phyloP scores from a whole-genome alignment of 2,329 filamentous ascomycete genomes.

The Thelonectria discophora region DNA sequence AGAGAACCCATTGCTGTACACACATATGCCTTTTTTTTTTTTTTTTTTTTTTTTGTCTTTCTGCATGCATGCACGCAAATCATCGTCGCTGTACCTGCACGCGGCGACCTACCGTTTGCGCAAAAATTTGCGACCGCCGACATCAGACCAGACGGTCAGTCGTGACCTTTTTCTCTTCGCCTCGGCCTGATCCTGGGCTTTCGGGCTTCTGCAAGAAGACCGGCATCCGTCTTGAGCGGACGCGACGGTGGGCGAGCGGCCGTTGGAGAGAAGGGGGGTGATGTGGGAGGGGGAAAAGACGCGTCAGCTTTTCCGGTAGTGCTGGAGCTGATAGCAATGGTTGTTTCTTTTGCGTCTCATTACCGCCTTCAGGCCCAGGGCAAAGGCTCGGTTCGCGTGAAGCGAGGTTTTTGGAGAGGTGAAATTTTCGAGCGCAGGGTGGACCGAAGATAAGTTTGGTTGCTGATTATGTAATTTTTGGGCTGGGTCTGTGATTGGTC shows the following conservation, averaged over 20 bases:
- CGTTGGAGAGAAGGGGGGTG: background rate
- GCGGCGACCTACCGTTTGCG: slow-evolving; percentile 13
- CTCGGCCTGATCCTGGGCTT: background rate
- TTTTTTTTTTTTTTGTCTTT: slow-evolving; percentile 6
- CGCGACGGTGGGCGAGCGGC: background rate
- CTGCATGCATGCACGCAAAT: slow-evolving; percentile 28
- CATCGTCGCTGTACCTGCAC: slow-evolving; percentile 16
- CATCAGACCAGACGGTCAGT: slow-evolving; percentile 11
- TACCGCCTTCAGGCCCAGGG: background rate
- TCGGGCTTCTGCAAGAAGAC: background rate
- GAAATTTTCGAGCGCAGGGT: slow-evolving; percentile 12
- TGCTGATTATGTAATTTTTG: slow-evolving; percentile 34
- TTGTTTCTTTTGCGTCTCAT: background rate
- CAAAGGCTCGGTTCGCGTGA: background rate
- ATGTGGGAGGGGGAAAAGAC: background rate
- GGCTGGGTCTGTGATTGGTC: background rate
- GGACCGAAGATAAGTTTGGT: slow-evolving; percentile 23
- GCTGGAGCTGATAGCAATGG: background rate
- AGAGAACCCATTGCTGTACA: slow-evolving; percentile 65
- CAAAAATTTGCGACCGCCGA: background rate
- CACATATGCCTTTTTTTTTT: slow-evolving; percentile 60
- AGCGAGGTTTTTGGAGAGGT: slow-evolving; percentile 2
- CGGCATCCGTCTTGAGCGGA: background rate
- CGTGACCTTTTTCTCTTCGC: background rate
- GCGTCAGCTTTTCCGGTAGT: slow-evolving; percentile 2